Conservation (phyloP, 495 filamentous ascomycete genomes). For the Tuber microsphaerosporum region DNA sequence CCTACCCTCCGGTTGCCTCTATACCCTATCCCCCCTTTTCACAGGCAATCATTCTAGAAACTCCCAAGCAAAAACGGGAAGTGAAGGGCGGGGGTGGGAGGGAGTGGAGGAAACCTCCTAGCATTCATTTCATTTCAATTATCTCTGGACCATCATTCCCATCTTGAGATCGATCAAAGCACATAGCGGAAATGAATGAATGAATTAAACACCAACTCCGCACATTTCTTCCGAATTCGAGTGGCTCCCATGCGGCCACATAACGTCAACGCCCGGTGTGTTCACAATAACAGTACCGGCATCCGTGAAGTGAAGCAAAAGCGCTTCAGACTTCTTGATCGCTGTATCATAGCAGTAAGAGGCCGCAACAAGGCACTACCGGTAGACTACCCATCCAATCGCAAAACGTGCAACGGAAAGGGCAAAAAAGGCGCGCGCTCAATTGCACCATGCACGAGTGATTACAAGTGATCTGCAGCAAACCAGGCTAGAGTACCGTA, state of each 20-base stretch:
- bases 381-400: not conserved
- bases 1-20: not conserved
- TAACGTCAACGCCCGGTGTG: not conserved
- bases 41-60: not conserved
- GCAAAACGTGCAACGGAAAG: not conserved
- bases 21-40: not conserved
- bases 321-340: not conserved
- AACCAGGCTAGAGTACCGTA: not conserved
- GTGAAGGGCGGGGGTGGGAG: not conserved
- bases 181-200: not conserved
- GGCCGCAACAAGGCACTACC: not conserved
- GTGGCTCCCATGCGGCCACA: not conserved
- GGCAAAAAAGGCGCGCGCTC: slow-evolving; percentile 2
- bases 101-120: not conserved
- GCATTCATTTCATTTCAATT: not conserved
- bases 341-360: not conserved
- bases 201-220: not conserved
- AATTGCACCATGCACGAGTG: not conserved
- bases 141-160: not conserved
- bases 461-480: slow-evolving; percentile 2
- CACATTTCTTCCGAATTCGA: not conserved
- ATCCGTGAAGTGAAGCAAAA: not conserved
- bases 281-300: not conserved
- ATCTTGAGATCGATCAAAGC: not conserved
- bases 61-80: not conserved